A percentile compares a stretch with the other conserved stretches of the same genome.
These are phyloP conservation scores for Anthostomella pinea DNA, from an alignment of 2,329 filamentous ascomycete genomes.

Conservation along the genomic window DNA sequence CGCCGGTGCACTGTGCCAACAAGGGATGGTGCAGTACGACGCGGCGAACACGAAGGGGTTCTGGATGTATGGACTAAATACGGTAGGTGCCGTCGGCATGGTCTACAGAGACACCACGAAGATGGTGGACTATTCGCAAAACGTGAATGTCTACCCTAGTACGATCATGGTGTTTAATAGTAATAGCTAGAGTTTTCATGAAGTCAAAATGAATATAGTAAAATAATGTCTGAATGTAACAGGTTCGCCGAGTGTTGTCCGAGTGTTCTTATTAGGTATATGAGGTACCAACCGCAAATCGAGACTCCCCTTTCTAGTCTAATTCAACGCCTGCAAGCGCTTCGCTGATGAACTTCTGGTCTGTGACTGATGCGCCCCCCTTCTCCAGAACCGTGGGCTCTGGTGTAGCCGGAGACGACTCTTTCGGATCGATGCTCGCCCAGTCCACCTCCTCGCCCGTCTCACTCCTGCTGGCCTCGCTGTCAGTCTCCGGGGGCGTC, in stretches of 20 bases:
- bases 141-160: conserved; percentile 26
- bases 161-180: conserved; percentile 23
- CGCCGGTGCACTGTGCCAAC: conserved; percentile 44
- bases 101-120: conserved; percentile 24
- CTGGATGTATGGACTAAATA: conserved; percentile 26
- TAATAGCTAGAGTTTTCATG: conserved; percentile 11
- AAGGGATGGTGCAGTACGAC: conserved; percentile 35
- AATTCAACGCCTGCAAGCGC: no score
- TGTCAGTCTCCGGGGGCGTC: conserved; percentile 55
- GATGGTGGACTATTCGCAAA: conserved; percentile 21
- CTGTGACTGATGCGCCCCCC: not conserved
- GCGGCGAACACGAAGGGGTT: conserved; percentile 20
- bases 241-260: no score
- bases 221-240: no score
- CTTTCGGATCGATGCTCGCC: conserved; percentile 23
- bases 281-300: no score
- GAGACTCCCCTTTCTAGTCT: no score
- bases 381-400: conserved; percentile 7
- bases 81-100: conserved; percentile 25
- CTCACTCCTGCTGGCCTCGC: conserved; percentile 44
- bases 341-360: conserved; percentile 21
- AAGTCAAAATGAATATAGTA: no score
- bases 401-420: conserved; percentile 18
- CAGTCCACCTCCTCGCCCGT: conserved; percentile 36
- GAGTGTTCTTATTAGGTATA: no score